phyloP scores from a whole-genome alignment of 768 basidiomycete species.

The Basidioascus undulatus region DNA sequence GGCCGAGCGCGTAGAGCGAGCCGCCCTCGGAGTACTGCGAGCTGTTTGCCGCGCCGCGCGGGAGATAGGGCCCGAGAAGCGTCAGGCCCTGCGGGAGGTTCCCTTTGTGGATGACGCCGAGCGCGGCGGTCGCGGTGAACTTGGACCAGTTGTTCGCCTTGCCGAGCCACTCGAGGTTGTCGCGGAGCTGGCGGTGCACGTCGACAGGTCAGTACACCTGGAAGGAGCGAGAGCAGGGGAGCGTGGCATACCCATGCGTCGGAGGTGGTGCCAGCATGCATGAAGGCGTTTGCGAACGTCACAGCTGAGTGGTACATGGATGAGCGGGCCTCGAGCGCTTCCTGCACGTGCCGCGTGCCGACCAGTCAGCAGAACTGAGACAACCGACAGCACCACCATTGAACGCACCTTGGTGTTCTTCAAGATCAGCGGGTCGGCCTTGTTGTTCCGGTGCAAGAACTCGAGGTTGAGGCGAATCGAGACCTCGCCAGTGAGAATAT shows the following conservation, averaged over 20 bases:
- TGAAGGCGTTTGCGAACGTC: constrained; percentile 89
- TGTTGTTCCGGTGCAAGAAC: constrained; percentile 84
- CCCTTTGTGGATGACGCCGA: constrained; percentile 94
- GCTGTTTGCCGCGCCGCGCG: constrained; percentile 18
- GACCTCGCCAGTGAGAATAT: constrained; percentile 70
- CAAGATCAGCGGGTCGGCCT: constrained; percentile 69
- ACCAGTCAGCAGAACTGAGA: neutral
- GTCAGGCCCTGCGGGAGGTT: constrained; percentile 80
- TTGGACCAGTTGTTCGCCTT: constrained; percentile 96
- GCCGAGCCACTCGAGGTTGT: constrained; percentile 90
- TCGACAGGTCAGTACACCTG: too few relatives aligned
- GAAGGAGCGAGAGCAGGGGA: too few relatives aligned
- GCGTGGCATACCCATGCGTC: too few relatives aligned
- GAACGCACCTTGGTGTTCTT: constrained; percentile 61
- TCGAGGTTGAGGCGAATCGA: constrained; percentile 82
- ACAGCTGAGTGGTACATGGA: constrained; percentile 95
- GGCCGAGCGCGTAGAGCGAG: constrained; percentile 76
- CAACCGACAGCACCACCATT: too few relatives aligned
- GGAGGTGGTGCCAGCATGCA: constrained; percentile 92
- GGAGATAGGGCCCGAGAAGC: constrained; percentile 82
- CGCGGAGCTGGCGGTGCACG: too few relatives aligned
- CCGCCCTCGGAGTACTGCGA: constrained; percentile 80
- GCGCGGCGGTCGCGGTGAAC: constrained; percentile 86
- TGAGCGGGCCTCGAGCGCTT: constrained; percentile 71
- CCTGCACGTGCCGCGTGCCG: constrained; percentile 25